Evolutionary conservation across 495 filamentous ascomycete species (phyloP).

Genomic region (Neurospora intermedia): DNA sequence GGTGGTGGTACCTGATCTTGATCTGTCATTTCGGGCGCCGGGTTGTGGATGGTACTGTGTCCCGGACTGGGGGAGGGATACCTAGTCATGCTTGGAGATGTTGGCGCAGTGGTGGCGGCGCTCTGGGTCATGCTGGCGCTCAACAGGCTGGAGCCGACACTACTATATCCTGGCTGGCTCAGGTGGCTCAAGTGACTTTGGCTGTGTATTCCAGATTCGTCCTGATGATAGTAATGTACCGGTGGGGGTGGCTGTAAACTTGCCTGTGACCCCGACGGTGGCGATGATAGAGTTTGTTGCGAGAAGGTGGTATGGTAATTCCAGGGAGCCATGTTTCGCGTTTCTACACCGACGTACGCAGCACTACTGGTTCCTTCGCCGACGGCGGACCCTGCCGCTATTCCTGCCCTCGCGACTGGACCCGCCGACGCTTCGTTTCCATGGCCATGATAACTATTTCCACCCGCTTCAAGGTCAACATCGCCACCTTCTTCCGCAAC

Average conservation of each 20-base stretch:
- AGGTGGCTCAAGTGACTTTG: neutral
- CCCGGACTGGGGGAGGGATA: neutral
- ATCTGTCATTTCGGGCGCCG: neutral
- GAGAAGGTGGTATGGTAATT: neutral
- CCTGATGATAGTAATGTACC: neutral
- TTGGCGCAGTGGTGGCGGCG: neutral
- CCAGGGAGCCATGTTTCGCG: neutral
- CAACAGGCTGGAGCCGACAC: neutral
- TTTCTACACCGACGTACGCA: neutral
- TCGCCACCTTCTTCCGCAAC: neutral
- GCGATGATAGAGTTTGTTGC: neutral
- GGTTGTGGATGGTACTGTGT: neutral
- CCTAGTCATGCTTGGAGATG: neutral
- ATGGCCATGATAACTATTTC: neutral
- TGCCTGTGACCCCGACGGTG: neutral
- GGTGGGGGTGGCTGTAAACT: neutral
- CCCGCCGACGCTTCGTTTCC: neutral
- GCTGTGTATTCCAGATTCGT: neutral
- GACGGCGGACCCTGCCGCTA: neutral
- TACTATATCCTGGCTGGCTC: neutral
- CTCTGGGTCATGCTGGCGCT: neutral
- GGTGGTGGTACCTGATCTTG: neutral
- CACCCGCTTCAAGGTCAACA: neutral
- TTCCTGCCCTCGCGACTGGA: neutral
- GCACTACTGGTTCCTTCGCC: neutral